Percentiles rank a stretch among this genome's conserved stretches.
Evolutionary conservation across 2,329 filamentous ascomycete species (phyloP).

Genomic region (Fusarium fujikuroi): DNA sequence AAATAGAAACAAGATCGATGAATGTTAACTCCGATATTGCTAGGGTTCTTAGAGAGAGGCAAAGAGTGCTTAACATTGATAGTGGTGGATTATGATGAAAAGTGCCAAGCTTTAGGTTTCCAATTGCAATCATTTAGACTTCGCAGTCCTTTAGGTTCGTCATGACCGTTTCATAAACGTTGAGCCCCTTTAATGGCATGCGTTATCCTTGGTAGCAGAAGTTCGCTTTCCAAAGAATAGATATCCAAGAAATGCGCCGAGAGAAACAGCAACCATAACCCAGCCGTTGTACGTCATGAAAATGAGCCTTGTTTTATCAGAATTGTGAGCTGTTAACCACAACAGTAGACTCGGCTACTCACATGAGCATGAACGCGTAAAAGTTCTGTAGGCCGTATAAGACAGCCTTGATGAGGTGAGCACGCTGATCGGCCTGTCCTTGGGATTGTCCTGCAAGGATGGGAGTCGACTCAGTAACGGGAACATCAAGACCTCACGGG

Average conservation of each 20-base stretch:
- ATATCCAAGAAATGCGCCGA: constrained; percentile 91
- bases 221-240: constrained; percentile 79
- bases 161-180: background rate
- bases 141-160: background rate
- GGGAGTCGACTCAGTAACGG: constrained; percentile 71
- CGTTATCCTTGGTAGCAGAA: constrained; percentile 82
- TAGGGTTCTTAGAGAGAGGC: background rate
- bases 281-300: constrained; percentile 99
- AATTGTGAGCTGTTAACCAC: background rate
- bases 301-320: constrained; percentile 74
- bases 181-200: constrained; percentile 50
- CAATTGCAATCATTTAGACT: background rate
- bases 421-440: constrained; percentile 69
- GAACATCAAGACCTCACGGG: constrained; percentile 48
- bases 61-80: background rate
- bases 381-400: constrained; percentile 96
- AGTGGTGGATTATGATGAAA: background rate
- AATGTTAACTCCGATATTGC: background rate
- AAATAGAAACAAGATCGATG: background rate
- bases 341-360: constrained; percentile 53
- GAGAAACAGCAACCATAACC: constrained; percentile 91
- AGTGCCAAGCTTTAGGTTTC: background rate
- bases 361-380: constrained; percentile 99
- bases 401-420: constrained; percentile 80
- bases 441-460: constrained; percentile 79